Evolutionary conservation across 768 basidiomycete genomes (phyloP).

Genomic region (Pulveroboletus sp.): DNA sequence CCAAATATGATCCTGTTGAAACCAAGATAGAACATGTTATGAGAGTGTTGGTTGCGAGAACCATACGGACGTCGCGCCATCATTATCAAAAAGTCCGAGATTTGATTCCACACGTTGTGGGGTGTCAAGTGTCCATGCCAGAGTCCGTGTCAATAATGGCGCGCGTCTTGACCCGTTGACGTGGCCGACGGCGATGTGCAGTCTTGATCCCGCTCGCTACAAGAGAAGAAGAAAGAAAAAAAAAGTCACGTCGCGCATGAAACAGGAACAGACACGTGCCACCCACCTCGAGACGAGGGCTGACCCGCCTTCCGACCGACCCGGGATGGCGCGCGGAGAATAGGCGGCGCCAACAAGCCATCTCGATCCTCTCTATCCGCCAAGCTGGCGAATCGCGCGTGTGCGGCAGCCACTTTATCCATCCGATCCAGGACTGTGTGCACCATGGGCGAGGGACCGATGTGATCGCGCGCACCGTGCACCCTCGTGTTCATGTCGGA

Average conservation of each 20-base stretch:
- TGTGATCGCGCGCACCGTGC: background rate
- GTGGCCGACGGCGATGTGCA: background rate
- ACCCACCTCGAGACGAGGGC: no score
- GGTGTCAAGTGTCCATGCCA: constrained; percentile 4
- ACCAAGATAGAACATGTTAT: no score
- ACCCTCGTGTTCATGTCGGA: constrained; percentile 20
- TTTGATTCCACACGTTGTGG: no score
- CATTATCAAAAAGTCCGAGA: no score
- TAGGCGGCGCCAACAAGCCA: constrained; percentile 14
- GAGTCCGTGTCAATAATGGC: constrained; percentile 9
- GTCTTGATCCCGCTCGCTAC: no score
- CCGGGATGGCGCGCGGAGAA: constrained; percentile 11
- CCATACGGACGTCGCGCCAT: no score
- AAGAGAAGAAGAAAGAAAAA: no score
- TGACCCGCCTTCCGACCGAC: constrained; percentile 11
- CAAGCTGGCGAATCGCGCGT: constrained; percentile 4
- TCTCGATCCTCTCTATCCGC: constrained; percentile 12
- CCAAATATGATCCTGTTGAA: no score
- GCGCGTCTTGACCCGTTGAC: background rate
- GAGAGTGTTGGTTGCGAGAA: no score
- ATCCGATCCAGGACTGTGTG: constrained; percentile 17
- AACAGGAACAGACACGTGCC: constrained; percentile 7
- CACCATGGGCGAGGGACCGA: background rate
- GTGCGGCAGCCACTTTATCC: constrained; percentile 15
- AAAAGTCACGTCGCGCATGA: no score